Conservation (phyloP, 164 flowering plant species). For the Vitis riparia region DNA sequence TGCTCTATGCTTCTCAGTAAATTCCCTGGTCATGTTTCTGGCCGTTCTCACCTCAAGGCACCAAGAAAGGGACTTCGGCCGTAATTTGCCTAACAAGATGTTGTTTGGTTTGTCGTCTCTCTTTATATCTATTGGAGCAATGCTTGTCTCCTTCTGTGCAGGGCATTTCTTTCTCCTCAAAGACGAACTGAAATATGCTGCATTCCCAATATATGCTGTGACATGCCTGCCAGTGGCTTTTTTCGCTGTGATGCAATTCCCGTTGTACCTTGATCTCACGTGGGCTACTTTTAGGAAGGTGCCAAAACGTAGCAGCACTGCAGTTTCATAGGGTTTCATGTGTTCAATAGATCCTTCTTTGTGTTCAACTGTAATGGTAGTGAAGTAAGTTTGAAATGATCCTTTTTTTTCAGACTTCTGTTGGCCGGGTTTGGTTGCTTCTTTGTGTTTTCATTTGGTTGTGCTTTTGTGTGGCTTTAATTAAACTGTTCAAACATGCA, state of each 20-base stretch:
- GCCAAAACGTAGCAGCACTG: slow-evolving; percentile 9
- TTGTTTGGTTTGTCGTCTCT: slow-evolving; percentile 26
- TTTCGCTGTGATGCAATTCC: slow-evolving; percentile 7
- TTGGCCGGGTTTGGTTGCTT: too few species aligned
- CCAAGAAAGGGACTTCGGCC: slow-evolving; percentile 14
- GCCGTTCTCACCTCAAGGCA: slow-evolving; percentile 21
- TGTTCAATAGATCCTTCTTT: too few species aligned
- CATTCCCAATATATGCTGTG: slow-evolving; percentile 7
- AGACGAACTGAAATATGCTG: slow-evolving; percentile 1
- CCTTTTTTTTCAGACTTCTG: too few species aligned
- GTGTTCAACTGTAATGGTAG: too few species aligned
- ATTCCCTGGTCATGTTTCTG: slow-evolving; percentile 22
- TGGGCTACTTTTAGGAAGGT: slow-evolving; percentile 8
- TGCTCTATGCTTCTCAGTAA: slow-evolving; percentile 29
- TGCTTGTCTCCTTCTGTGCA: slow-evolving; percentile 30
- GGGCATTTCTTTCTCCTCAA: slow-evolving; percentile 14
- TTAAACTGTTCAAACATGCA: too few species aligned
- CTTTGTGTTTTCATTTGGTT: too few species aligned
- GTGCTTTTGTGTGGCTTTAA: too few species aligned
- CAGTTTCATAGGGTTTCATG: too few species aligned
- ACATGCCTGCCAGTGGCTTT: slow-evolving; percentile 12
- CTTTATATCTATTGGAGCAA: slow-evolving; percentile 18
- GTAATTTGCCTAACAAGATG: slow-evolving; percentile 19
- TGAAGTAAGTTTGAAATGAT: too few species aligned
- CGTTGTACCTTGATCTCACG: slow-evolving; percentile 17